These are phyloP conservation scores for Sesbania bispinosa DNA, from an alignment of 306 rosid genomes.

Conservation along the genomic window DNA sequence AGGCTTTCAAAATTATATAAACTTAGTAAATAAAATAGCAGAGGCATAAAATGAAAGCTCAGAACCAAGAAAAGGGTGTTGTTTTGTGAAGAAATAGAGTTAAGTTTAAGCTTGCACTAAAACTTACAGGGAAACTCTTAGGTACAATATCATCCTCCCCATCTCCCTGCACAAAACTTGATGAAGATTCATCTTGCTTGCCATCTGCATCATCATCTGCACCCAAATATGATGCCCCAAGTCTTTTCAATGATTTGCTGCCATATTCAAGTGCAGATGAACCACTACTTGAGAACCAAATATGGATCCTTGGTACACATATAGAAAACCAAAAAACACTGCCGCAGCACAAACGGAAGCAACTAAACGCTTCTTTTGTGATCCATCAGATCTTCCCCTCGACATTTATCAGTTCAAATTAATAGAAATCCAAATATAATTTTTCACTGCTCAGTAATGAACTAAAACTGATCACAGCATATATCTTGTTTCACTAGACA, in stretches of 20 bases:
- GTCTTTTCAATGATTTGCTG: constrained; percentile 39
- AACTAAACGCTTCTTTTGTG: constrained; percentile 40
- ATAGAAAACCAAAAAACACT: constrained; percentile 31
- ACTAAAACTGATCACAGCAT: constrained; percentile 22
- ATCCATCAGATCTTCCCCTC: constrained; percentile 44
- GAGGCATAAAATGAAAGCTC: neutral
- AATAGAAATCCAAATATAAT: neutral
- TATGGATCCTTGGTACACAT: constrained; percentile 32
- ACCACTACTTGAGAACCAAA: constrained; percentile 30
- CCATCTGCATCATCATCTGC: constrained; percentile 30
- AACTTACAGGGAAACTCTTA: constrained; percentile 39
- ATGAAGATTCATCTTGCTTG: constrained; percentile 35
- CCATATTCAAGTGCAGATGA: constrained; percentile 37
- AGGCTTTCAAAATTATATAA: neutral
- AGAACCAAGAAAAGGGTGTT: neutral
- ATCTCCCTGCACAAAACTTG: constrained; percentile 23
- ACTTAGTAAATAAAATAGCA: neutral
- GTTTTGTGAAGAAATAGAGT: neutral
- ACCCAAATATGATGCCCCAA: constrained; percentile 41
- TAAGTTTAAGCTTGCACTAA: neutral
- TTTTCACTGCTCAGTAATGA: constrained; percentile 9
- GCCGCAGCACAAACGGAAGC: constrained; percentile 35
- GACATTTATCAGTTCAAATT: constrained; percentile 33
- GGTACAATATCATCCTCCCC: constrained; percentile 25
- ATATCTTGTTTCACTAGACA: constrained; percentile 24